Base-by-base conservation (phyloP, 2,329 filamentous ascomycete genomes). In the Xylaria sp. region DNA sequence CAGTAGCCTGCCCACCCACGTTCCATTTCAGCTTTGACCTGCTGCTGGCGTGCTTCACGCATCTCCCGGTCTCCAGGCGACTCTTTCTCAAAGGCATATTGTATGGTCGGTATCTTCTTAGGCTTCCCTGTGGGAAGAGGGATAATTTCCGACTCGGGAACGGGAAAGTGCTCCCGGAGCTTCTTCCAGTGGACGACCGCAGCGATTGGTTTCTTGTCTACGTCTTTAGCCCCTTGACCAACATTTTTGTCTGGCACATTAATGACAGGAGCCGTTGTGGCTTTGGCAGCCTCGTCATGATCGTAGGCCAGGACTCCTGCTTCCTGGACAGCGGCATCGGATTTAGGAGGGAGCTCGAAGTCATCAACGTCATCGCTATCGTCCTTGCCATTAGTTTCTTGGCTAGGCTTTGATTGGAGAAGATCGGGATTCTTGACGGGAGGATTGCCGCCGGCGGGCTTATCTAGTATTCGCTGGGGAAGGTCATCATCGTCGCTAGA, bases 1-100 rank as follows among this genome's bases (percentile, higher is more conserved):
- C 87, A 92, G 81, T 98, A 98, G 42, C 92, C 93, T 3, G 83
- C 81, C 95, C 96, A 98, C 0, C 93, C 90, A 74, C 90, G 90
- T 74, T 87, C 82, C 79, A 97, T 92, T 66, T 94, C 91, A 5
- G 86, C 84, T 78, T 90, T 93, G 78, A 98, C 90, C 45, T 85
- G 82, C 60, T 86, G 80, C 68, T 90, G 79, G 39, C 94, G 89
- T 73, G 86, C 80, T 68, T 90, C 79, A 32, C 94, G 89, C 73
- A 88, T 88, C 56, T 85, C 84, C 74, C 88, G 90, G 32, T 84
- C 85, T 11, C 82, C 80, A 7, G 85, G 81, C 0, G 88, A 84
- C 79, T 97, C 94, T 54, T 84, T 78, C n/a, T 81, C 83, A 76
- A 97, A 97, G 2, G 82, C 80, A 77, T 89, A 85, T 79, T 98